A percentile compares a stretch with the other conserved stretches of the same genome.
Conservation (phyloP, 1,284 basidiomycete species). For the Trametes versicolor region DNA sequence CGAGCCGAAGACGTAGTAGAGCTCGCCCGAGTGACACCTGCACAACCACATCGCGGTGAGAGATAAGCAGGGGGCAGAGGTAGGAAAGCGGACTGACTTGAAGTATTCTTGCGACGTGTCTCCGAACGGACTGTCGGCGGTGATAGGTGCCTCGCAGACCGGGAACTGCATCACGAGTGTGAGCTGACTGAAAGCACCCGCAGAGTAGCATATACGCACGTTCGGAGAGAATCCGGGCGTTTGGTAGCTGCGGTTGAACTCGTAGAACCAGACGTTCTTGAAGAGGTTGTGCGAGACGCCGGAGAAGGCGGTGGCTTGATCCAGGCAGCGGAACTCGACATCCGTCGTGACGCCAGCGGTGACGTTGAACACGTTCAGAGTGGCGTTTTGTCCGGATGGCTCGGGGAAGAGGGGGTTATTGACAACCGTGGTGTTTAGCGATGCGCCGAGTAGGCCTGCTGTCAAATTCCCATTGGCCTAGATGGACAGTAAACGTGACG, state of each 20-base stretch:
- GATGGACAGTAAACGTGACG: neutral
- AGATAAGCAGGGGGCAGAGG: no score
- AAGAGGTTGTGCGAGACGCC: conserved; percentile 47
- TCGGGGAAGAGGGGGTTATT: conserved; percentile 45
- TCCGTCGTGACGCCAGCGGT: conserved; percentile 48
- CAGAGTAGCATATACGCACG: conserved; percentile 13
- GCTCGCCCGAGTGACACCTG: conserved; percentile 53
- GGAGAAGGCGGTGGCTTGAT: conserved; percentile 49
- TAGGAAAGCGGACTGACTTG: conserved; percentile 36
- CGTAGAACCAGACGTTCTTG: conserved; percentile 47
- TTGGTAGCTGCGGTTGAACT: conserved; percentile 52
- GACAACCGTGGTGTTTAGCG: conserved; percentile 37
- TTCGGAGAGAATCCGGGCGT: conserved; percentile 49
- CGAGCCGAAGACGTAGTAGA: conserved; percentile 50
- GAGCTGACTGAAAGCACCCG: neutral
- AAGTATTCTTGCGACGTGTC: conserved; percentile 46
- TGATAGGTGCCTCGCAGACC: conserved; percentile 48
- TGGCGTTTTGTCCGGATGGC: conserved; percentile 41
- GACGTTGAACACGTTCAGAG: conserved; percentile 49
- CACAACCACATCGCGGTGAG: neutral
- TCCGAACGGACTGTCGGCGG: conserved; percentile 46
- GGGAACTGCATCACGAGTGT: conserved; percentile 33
- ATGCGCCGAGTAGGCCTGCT: conserved; percentile 34
- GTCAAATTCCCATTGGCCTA: conserved; percentile 38
- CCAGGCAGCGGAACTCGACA: conserved; percentile 50